phyloP scores from a whole-genome alignment of 805 yeast species.

The Saturnispora serradocipensis region DNA sequence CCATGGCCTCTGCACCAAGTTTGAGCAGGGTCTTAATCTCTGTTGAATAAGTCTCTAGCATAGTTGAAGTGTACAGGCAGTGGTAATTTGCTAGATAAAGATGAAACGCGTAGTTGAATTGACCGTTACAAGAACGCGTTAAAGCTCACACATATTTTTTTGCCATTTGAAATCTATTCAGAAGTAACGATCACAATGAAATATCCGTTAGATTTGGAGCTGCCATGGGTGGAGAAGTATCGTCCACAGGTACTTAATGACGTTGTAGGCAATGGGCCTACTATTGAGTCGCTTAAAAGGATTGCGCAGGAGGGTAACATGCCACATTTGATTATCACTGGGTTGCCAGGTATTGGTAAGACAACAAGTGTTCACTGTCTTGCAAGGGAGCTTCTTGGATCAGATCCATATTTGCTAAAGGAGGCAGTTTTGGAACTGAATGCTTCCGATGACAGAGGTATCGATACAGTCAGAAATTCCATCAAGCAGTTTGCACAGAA shows the following conservation, averaged over 20 bases:
- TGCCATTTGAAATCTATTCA: not conserved
- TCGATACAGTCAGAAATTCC: slow-evolving; percentile 88
- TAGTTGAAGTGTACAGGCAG: not conserved
- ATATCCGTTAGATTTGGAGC: slow-evolving; percentile 26
- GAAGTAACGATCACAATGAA: slow-evolving; percentile 2
- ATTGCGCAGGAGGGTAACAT: slow-evolving; percentile 91
- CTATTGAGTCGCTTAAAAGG: slow-evolving; percentile 71
- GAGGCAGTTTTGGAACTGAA: slow-evolving; percentile 89
- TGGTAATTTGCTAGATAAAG: slow-evolving; percentile 9
- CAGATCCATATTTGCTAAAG: slow-evolving; percentile 28
- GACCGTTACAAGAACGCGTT: not conserved
- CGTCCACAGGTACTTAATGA: slow-evolving; percentile 74
- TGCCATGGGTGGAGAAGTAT: slow-evolving; percentile 81
- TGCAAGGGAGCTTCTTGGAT: slow-evolving; percentile 75
- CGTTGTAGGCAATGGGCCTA: slow-evolving; percentile 89
- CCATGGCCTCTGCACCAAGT: slow-evolving; percentile 56
- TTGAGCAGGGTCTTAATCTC: slow-evolving; percentile 42
- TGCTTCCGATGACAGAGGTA: slow-evolving; percentile 96
- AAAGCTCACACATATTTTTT: not conserved
- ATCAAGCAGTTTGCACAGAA: slow-evolving; percentile 96
- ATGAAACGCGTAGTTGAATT: slow-evolving; percentile 2
- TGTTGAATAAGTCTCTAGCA: slow-evolving; percentile 19
- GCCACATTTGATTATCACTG: slow-evolving; percentile 95
- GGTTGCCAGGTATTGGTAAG: slow-evolving; percentile 95
- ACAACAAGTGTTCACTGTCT: slow-evolving; percentile 90